Percentiles rank a stretch among this genome's conserved stretches.
These are phyloP conservation scores for Plectosphaerella sp. DNA, from an alignment of 2,329 filamentous ascomycete genomes.

Conservation along the genomic window DNA sequence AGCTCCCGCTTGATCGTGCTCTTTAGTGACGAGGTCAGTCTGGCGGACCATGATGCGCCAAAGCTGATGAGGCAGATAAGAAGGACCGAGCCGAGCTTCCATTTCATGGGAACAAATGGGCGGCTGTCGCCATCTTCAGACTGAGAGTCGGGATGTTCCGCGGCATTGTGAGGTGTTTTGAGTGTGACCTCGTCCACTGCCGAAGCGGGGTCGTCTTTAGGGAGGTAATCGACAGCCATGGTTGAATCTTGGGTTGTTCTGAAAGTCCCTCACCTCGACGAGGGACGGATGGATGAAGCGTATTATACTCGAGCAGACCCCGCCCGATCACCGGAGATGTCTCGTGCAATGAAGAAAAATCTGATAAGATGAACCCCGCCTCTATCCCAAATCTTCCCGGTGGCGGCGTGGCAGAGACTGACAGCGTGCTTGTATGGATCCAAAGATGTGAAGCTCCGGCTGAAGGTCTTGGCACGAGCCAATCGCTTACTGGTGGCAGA, in stretches of 20 bases:
- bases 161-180: background rate
- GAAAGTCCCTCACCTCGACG: background rate
- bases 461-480: background rate
- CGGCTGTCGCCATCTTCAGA: background rate
- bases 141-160: background rate
- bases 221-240: background rate
- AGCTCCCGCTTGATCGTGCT: constrained; percentile 57
- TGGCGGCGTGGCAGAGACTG: too few species aligned
- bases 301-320: background rate
- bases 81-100: constrained; percentile 32
- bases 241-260: background rate
- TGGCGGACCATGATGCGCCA: constrained; percentile 54
- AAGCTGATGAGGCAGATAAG: constrained; percentile 53
- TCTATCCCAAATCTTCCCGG: background rate
- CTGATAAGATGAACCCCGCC: background rate
- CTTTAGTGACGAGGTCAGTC: constrained; percentile 57
- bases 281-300: too few species aligned
- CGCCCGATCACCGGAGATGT: background rate
- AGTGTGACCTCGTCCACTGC: background rate
- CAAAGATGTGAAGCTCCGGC: background rate
- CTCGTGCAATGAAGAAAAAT: background rate
- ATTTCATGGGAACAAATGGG: constrained; percentile 3
- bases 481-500: background rate
- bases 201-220: background rate
- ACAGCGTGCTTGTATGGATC: background rate